Conservation (phyloP, 257 asterid species). For the Solanum bukasovii region DNA sequence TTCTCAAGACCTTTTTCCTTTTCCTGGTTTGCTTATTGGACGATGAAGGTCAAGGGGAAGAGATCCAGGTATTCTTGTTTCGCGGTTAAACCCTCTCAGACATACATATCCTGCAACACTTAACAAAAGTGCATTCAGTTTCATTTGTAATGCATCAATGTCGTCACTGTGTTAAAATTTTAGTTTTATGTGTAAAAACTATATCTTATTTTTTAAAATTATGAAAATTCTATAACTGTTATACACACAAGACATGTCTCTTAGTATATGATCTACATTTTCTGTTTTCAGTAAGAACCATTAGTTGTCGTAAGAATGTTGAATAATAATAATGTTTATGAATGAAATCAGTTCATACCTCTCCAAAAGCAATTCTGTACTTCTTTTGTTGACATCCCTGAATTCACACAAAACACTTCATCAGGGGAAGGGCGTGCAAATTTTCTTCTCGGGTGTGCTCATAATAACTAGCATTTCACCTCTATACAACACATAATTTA, state of each 20-base stretch:
- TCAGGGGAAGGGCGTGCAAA: no score
- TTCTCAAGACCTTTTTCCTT: neutral
- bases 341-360: constrained; percentile 9
- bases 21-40: neutral
- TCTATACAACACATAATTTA: neutral
- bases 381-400: constrained; percentile 17
- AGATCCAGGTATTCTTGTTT: constrained; percentile 10
- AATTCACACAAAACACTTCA: neutral
- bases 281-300: neutral
- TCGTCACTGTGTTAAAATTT: no score
- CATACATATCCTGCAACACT: constrained; percentile 15
- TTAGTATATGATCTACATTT: neutral
- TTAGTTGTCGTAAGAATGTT: neutral
- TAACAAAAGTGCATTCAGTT: neutral
- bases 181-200: neutral
- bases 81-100: constrained; percentile 12
- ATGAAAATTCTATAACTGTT: no score
- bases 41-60: constrained; percentile 13
- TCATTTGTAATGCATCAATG: neutral
- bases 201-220: no score
- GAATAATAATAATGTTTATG: neutral
- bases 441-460: no score
- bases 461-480: neutral
- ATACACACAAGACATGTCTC: neutral
- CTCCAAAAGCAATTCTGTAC: constrained; percentile 15